Evolutionary conservation across 306 rosid genomes (phyloP), one percentile per base, ranked within the genome.

Genomic region (Prunus fruticosa): DNA sequence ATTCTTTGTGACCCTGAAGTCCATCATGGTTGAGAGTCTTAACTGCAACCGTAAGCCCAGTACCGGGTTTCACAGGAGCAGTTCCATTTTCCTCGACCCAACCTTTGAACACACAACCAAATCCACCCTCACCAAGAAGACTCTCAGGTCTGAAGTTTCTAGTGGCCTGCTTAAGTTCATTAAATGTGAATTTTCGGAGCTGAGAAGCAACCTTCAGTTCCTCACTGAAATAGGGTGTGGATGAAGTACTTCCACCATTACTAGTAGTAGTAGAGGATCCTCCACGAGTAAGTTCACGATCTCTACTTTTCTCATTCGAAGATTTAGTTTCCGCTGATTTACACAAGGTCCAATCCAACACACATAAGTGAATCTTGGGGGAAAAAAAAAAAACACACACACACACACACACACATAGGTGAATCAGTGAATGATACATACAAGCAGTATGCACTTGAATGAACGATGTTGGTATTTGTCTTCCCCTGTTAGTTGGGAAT

Each of bases 121-220:
- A 95, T 25, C 99, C 99, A 73, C 99, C 99, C 84, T 95, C 99
- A 41, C 99, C 99, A 65, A 95, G 99, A 80, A 95, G 96, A 79
- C 96, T 89, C 81, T 95, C 99, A 1, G 98, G 99, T 82, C 92
- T 88, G 84, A 95, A 95, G 86, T 89, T 95, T 85, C 99, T 91
- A 34, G 99, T 92, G 64, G 99, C 97, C 79, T 84, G 80, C 88
- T 90, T 95, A 60, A 95, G 98, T 43, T 91, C 97, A 27, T 86
- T 92, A 83, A 95, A 95, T 67, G 92, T 88, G 88, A 95, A 95
- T 82, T 91, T 95, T 80, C 97, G 88, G 61, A 95, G 90, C 82
- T 91, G 87, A 60, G 97, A 92, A 80, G 99, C 87, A 74, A 91
- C 89, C 90, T 88, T 95, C 87, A 92, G 87, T 57, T 92, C 99